phyloP scores from a whole-genome alignment of 1,139 yeast genomes.

The Yamadazyma dendronema region DNA sequence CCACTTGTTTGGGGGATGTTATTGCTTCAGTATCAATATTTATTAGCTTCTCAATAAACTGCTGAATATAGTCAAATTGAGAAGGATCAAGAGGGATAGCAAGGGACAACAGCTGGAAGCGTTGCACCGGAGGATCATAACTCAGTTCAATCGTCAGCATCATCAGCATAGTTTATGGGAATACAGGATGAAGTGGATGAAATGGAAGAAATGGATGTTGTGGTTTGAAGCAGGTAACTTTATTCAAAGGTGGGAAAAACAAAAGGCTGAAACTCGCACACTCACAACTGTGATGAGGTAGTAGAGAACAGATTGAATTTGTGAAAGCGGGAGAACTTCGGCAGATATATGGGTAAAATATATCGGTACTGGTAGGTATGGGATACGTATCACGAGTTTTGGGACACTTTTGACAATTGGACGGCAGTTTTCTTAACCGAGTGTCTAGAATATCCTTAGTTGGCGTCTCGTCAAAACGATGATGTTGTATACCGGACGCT shows the following conservation, averaged over 20 bases:
- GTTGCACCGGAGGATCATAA: slow-evolving; percentile 1
- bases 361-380: too few species aligned
- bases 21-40: slow-evolving; percentile 8
- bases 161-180: background rate
- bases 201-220: too few species aligned
- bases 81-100: slow-evolving; percentile 13
- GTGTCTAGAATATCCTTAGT: background rate
- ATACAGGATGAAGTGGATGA: background rate
- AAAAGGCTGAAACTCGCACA: slow-evolving; percentile 1
- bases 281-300: background rate
- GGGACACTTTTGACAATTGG: too few species aligned
- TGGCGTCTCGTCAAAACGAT: slow-evolving; percentile 1
- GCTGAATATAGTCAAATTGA: slow-evolving; percentile 16
- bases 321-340: too few species aligned
- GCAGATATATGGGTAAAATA: too few species aligned
- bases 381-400: too few species aligned
- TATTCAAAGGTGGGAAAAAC: background rate
- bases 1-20: background rate
- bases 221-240: too few species aligned
- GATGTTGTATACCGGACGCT: slow-evolving; percentile 2
- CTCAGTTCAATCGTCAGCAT: background rate
- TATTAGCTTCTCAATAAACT: slow-evolving; percentile 11
- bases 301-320: too few species aligned
- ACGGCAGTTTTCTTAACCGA: background rate
- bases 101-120: slow-evolving; percentile 13